Conservation (phyloP, 441 rosid genomes). For the Rhodomyrtus psidioides region DNA sequence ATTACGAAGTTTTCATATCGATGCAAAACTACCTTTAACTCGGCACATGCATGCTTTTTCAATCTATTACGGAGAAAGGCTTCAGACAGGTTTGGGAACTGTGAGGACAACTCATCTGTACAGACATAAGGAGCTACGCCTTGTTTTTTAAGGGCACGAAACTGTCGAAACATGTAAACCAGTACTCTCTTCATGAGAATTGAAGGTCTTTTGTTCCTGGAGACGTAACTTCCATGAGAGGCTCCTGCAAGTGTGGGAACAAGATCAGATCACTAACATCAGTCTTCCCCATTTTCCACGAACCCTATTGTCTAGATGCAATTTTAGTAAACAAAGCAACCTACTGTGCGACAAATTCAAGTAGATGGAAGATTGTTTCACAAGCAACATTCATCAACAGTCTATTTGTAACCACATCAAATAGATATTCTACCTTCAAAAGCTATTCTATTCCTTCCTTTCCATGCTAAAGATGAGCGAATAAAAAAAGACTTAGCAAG, state of each 20-base stretch:
- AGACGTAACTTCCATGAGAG: constrained; percentile 89
- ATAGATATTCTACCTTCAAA: not conserved
- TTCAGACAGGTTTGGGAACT: constrained; percentile 70
- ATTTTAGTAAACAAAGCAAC: not conserved
- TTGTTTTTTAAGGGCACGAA: constrained; percentile 56
- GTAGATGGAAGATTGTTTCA: not conserved
- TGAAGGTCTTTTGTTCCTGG: constrained; percentile 85
- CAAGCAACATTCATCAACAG: not conserved
- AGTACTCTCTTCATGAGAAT: constrained; percentile 62
- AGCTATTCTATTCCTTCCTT: not conserved
- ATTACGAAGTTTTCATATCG: not conserved
- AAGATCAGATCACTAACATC: not conserved
- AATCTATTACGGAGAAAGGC: constrained; percentile 60
- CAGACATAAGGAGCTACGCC: constrained; percentile 51
- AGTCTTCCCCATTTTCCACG: not conserved
- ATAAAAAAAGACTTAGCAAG: not conserved
- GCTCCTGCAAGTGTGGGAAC: constrained; percentile 53
- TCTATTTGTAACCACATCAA: not conserved
- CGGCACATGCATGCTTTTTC: constrained; percentile 54
- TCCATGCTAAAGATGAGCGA: not conserved
- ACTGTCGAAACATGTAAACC: constrained; percentile 81
- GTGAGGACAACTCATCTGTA: constrained; percentile 65
- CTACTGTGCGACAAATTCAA: not conserved
- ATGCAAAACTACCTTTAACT: constrained; percentile 5
- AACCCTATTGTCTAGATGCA: not conserved